Evolutionary conservation across 495 filamentous ascomycete species (phyloP).

Genomic region (Podospora comata): DNA sequence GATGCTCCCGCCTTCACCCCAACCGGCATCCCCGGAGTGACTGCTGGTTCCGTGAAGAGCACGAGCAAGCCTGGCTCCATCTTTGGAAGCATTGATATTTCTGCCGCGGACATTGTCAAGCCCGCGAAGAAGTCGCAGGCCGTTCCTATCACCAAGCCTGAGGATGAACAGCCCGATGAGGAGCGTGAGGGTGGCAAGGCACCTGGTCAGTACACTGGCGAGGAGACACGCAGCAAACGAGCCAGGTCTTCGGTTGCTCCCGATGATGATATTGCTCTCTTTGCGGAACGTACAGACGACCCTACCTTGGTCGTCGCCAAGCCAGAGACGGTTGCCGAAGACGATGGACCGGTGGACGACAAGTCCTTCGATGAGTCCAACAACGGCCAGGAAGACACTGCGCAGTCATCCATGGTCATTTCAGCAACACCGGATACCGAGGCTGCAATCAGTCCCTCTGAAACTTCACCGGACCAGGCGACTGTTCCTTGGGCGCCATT

Average conservation of each 20-base stretch:
- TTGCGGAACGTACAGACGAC: constrained; percentile 51
- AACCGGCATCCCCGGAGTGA: constrained; percentile 39
- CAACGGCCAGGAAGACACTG: constrained; percentile 37
- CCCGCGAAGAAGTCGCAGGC: constrained; percentile 71
- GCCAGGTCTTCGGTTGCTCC: constrained; percentile 57
- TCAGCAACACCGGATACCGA: constrained; percentile 49
- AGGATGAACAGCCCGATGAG: constrained; percentile 43
- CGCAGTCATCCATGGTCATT: constrained; percentile 43
- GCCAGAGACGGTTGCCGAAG: constrained; percentile 18
- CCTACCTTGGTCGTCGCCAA: constrained; percentile 24
- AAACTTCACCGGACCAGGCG: constrained; percentile 40
- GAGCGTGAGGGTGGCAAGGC: constrained; percentile 50
- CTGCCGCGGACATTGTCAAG: constrained; percentile 54
- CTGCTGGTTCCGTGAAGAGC: constrained; percentile 37
- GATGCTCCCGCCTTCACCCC: constrained; percentile 81
- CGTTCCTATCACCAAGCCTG: constrained; percentile 73
- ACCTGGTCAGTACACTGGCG: constrained; percentile 47
- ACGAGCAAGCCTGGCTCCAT: constrained; percentile 53
- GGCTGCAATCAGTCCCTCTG: constrained; percentile 46
- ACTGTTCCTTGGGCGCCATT: constrained; percentile 43
- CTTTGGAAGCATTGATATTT: constrained; percentile 71
- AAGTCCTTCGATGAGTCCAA: constrained; percentile 49
- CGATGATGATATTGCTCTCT: constrained; percentile 65
- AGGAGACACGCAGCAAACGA: constrained; percentile 68
- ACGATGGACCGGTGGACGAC: constrained; percentile 29